Evolutionary conservation across 2,329 filamentous ascomycete genomes (phyloP), one percentile per base, ranked within the genome.

Genomic region (Cordyceps javanica): DNA sequence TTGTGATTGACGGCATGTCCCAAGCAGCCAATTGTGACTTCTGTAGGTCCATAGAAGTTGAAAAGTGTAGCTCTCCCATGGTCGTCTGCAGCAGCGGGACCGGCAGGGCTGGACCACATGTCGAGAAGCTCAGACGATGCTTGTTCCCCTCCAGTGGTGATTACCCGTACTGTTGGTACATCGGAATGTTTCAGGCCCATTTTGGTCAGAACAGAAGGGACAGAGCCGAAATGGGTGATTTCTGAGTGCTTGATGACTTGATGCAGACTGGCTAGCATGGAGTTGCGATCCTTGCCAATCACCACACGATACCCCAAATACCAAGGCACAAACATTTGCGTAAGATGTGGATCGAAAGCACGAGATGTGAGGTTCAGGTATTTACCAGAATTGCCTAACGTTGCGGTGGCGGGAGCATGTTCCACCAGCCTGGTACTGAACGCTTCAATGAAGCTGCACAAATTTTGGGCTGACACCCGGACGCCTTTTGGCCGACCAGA

Each of bases 401-500:
- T 23, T 13, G 49, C 51, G 5, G 62, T 58, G 23, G 39, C 60
- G 16, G 61, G 53, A 5, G 57, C 48, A 6, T 61, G 44, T 32
- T 64, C 62, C 6, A 52, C 44, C 19, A 66, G 54, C 25, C 49
- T 28, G 8, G 28, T 8, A 2, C 28, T 52, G 16, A 52, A 36
- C 3, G 49, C 28, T 4, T 28, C 59, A n/a, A 63, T 57, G 8
- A 63, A 65, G 21, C 62, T 60, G 11, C 53, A 16, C 2, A 66
- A 53, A 65, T 85, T 87, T 50, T 80, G 75, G 63, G 86, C 82
- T 2, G 80, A 84, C 56, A 87, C 73, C 60, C 85, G 78, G 60
- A 83, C 86, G 16, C 84, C 84, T 65, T 87, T 87, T 0, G 85
- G 85, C 19, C 76, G 82, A n/a, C 85, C 84, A 0, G 84, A 87